Evolutionary conservation across 2,329 filamentous ascomycete genomes (phyloP), one percentile per base, ranked within the genome.

Genomic region (Talaromyces rugulosus): DNA sequence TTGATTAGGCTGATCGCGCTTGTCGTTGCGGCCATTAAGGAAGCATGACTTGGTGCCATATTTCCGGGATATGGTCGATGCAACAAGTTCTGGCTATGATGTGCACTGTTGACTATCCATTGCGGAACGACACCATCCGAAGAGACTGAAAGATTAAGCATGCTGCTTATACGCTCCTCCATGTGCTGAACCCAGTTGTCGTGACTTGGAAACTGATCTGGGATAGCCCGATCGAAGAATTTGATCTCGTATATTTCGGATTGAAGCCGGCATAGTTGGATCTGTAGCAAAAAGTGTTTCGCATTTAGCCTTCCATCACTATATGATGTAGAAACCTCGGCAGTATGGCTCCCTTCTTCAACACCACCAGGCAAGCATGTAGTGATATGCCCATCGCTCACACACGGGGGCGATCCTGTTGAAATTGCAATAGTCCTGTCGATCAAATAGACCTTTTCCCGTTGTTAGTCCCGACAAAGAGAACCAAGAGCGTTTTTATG

Each of bases 61-160:
- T 56, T 56, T 56, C 54, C 54, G 33, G 54, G 54, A 56, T 56
- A 42, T 27, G 54, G 54, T 56, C 54, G 54, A 56, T 56, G 54
- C 54, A 56, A 56, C 54, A 56, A 56, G 34, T 56, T 56, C 54
- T 56, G 54, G 33, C 54, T 56, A 9, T 42, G 54, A 42, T 56
- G 33, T 56, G 54, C 54, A 56, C 33, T 42, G 33, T 42, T 56
- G 33, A 56, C 54, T 56, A 56, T 56, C 54, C 54, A 56, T 56
- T 56, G 54, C 33, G 54, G 54, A 42, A 56, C 54, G n/a, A 56
- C 18, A 42, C 54, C 54, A 28, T 56, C 18, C 33, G 54, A 56
- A 33, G 54, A 56, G 33, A 42, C 18, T 42, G 54, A 56, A 42
- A 44, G 18, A 56, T 56, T 56, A 23, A 23, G 23, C 23, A 23